A percentile compares a stretch with the other conserved stretches of the same genome.
Conservation (phyloP, 257 asterid species). For the Capsicum chinense region DNA sequence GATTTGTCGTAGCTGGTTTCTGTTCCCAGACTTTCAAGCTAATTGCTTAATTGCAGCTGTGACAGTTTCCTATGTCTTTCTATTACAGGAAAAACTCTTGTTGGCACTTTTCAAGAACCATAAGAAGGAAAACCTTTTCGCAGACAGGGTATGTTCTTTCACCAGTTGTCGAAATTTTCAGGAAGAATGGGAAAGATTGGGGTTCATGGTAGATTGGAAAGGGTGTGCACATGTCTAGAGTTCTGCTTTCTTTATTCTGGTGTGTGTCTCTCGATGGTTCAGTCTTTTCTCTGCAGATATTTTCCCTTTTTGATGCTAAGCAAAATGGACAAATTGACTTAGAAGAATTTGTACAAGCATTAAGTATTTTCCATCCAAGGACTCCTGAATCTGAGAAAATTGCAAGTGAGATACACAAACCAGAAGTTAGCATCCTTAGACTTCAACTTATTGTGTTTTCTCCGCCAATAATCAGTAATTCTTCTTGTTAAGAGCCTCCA, state of each 20-base stretch:
- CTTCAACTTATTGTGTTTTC: not conserved
- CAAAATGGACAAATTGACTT: slow-evolving; percentile 42
- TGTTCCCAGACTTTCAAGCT: not conserved
- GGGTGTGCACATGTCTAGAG: not conserved
- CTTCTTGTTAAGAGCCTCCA: not conserved
- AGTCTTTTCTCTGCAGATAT: slow-evolving; percentile 33
- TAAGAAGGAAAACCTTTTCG: slow-evolving; percentile 35
- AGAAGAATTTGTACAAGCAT: slow-evolving; percentile 37
- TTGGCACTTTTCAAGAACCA: slow-evolving; percentile 38
- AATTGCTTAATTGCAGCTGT: not conserved
- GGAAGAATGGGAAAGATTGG: not conserved
- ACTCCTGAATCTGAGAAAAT: slow-evolving; percentile 43
- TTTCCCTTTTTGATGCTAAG: slow-evolving; percentile 41
- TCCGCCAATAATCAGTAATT: not conserved
- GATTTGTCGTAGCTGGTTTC: not conserved
- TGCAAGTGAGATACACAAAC: slow-evolving; percentile 31
- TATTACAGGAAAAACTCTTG: slow-evolving; percentile 37
- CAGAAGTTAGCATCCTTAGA: not conserved
- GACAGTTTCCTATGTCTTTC: not conserved
- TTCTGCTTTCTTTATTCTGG: not conserved
- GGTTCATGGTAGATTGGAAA: not conserved
- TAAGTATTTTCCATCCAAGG: slow-evolving; percentile 43
- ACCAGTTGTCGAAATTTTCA: not conserved
- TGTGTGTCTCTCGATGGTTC: too few relatives aligned
- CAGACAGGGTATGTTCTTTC: slow-evolving; percentile 31